These are phyloP conservation scores for Talaromyces sp. DNA, from an alignment of 2,329 filamentous ascomycete species.

Conservation along the genomic window DNA sequence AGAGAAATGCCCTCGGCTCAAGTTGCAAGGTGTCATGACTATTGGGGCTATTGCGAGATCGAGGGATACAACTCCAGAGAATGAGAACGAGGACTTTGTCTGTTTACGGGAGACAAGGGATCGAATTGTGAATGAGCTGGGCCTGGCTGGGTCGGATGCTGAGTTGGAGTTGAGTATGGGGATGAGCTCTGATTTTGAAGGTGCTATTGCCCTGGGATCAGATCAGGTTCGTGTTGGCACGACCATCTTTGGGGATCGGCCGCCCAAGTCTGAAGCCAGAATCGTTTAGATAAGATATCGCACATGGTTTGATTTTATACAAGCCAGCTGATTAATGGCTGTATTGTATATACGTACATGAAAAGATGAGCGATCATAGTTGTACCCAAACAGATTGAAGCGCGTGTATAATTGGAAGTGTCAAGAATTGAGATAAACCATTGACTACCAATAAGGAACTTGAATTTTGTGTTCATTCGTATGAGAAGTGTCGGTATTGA, in stretches of 20 bases:
- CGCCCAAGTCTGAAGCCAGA: slow-evolving; percentile 76
- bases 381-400: too few species aligned
- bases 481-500: too few species aligned
- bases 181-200: slow-evolving; percentile 96
- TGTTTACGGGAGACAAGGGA: slow-evolving; percentile 70
- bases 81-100: slow-evolving; percentile 90
- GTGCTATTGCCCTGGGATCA: slow-evolving; percentile 80
- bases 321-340: too few species aligned
- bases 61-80: slow-evolving; percentile 69
- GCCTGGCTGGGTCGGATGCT: slow-evolving; percentile 47
- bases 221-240: slow-evolving; percentile 89
- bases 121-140: slow-evolving; percentile 65
- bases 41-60: slow-evolving; percentile 93
- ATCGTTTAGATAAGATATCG: slow-evolving; percentile 57
- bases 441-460: too few species aligned
- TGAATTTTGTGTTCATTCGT: too few species aligned
- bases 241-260: slow-evolving; percentile 87
- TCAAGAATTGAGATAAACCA: too few species aligned
- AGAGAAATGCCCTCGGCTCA: slow-evolving; percentile 71
- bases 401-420: too few species aligned
- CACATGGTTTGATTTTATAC: too few species aligned
- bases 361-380: background rate
- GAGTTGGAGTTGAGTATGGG: slow-evolving; percentile 92
- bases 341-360: background rate
- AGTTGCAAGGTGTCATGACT: slow-evolving; percentile 87